A percentile compares a stretch with the other conserved stretches of the same genome.
Conservation (phyloP, 2,329 filamentous ascomycete species). For the Chaetomiaceae sp. region DNA sequence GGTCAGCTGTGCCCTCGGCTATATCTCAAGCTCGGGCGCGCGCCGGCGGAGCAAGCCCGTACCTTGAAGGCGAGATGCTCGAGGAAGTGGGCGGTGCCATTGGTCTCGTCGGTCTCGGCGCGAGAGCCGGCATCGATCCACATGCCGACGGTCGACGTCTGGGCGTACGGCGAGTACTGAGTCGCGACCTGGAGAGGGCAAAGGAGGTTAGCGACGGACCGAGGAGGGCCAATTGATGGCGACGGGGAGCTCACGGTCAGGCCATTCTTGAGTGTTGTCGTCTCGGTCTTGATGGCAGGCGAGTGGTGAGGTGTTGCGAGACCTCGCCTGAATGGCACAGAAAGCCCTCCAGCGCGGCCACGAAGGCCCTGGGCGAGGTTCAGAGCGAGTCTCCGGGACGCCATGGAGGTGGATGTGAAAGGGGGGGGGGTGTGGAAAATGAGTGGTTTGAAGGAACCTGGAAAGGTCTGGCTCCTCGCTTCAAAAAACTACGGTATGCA, state of each 20-base stretch:
- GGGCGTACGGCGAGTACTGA: constrained; percentile 95
- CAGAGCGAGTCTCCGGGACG: constrained; percentile 93
- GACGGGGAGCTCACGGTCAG: constrained; percentile 68
- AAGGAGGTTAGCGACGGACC: constrained; percentile 24
- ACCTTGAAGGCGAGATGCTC: constrained; percentile 99
- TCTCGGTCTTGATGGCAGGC: constrained; percentile 73
- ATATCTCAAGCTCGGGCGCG: background rate
- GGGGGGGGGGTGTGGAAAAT: constrained; percentile 40
- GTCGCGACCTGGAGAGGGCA: constrained; percentile 72
- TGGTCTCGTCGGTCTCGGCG: constrained; percentile 96
- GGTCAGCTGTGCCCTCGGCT: constrained; percentile 6
- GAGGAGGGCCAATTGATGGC: constrained; percentile 34
- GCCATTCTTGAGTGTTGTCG: constrained; percentile 94
- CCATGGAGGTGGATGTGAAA: constrained; percentile 64
- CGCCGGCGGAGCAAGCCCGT: constrained; percentile 26
- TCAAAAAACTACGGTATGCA: constrained; percentile 24
- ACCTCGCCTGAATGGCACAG: constrained; percentile 74
- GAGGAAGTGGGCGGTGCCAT: constrained; percentile 98
- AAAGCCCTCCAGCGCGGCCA: constrained; percentile 78
- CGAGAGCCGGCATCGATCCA: constrained; percentile 99
- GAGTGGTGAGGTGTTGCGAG: constrained; percentile 77
- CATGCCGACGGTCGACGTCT: constrained; percentile 96
- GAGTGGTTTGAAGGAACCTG: constrained; percentile 49
- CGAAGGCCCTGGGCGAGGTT: constrained; percentile 88
- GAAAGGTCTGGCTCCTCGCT: constrained; percentile 21